Evolutionary conservation across 108 stramenopile species (phyloP), one percentile per base, ranked within the genome.

Genomic region (Seminavis robusta): DNA sequence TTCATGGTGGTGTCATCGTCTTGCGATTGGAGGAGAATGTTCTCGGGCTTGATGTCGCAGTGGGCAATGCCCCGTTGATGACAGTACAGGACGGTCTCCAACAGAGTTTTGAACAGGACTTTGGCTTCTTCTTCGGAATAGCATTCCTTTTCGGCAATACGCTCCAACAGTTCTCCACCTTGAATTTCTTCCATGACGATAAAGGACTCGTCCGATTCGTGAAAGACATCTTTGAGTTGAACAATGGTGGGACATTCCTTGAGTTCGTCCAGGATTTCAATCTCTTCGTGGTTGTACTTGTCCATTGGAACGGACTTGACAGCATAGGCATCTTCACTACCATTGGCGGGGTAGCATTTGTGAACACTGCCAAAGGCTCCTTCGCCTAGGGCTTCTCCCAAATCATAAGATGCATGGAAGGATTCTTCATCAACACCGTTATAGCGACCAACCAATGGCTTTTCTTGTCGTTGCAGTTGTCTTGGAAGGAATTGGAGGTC

Each of bases 101-200:
- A 85, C 37, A 97, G 52, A 11, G 87, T 71, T 26, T 80, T 74
- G 32, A 91, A 91, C 0, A 86, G 69, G 52, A 91, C 84, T 4
- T 92, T 74, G 19, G 96, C 96, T 71, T 97, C 96, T 7, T 73
- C 76, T 59, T 98, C 97, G 36, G 87, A 94, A 56, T 96, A 96
- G 9, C 67, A 77, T 26, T 73, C 79, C 59, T 96, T 96, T 24
- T 87, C 74, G 21, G 92, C 94, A 60, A 98, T 96, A 19, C 94
- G 68, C 52, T 96, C 94, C 39, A 97, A 88, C 17, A 97, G 54
- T 48, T 97, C 95, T 6, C 92, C 92, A 27, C 92, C 92, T 47
- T 71, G 75, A 57, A 84, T 73, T 40, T 76, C 71, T 48, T 89
- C 92, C 66, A 86, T 78, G 4, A 93, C 72, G 42, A 93, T 73